Percentiles rank a stretch among this genome's conserved stretches.
phyloP scores from a whole-genome alignment of 768 basidiomycete genomes.

The Pisolithus orientalis region DNA sequence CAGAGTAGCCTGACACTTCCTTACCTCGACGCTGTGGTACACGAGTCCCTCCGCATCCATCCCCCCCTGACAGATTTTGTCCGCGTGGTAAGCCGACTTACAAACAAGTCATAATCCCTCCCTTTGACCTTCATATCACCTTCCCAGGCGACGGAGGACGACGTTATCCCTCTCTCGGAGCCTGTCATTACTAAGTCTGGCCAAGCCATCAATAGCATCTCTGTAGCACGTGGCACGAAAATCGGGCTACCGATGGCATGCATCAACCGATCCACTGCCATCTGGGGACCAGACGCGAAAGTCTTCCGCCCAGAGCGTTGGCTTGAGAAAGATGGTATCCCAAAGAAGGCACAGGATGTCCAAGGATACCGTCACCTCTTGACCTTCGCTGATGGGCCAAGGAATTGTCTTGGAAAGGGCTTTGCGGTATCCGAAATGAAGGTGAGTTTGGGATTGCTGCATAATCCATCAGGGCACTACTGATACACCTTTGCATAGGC shows the following conservation, averaged over 20 bases:
- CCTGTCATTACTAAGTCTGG: conserved; percentile 27
- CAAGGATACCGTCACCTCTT: conserved; percentile 24
- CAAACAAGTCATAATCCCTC: too few species aligned
- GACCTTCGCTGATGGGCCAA: conserved; percentile 25
- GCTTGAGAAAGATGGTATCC: conserved; percentile 7
- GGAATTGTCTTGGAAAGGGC: conserved; percentile 21
- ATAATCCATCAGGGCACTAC: background rate
- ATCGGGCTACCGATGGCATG: conserved; percentile 19
- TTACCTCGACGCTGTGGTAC: conserved; percentile 30
- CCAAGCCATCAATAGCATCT: conserved; percentile 23
- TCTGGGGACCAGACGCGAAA: conserved; percentile 24
- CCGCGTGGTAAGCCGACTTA: conserved; percentile 23
- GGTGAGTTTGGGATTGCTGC: conserved; percentile 4
- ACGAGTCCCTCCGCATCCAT: conserved; percentile 29
- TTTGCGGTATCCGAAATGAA: conserved; percentile 26
- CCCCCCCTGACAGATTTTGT: conserved; percentile 24
- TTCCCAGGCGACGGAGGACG: conserved; percentile 32
- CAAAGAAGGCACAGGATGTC: conserved; percentile 13
- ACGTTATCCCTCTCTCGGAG: conserved; percentile 31
- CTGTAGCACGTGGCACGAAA: conserved; percentile 32
- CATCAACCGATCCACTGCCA: conserved; percentile 4
- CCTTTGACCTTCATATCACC: background rate
- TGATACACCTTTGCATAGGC: background rate
- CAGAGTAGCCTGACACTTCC: conserved; percentile 23
- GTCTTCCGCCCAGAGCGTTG: conserved; percentile 20